These are phyloP conservation scores for Raddia distichophylla DNA, from an alignment of 176 grass and related monocot species.

Conservation along the genomic window DNA sequence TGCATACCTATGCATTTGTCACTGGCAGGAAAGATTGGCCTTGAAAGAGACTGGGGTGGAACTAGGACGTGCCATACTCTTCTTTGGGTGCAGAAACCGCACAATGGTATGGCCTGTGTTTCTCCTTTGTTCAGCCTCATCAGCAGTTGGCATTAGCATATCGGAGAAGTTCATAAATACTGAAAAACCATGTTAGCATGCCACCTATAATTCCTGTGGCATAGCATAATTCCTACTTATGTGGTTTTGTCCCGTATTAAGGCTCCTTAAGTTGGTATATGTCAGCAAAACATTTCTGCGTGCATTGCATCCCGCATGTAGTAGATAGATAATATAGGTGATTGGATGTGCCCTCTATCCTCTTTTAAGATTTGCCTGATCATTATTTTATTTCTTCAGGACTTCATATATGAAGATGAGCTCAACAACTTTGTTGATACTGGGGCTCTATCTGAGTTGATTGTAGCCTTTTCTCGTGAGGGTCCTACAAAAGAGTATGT, in stretches of 20 bases:
- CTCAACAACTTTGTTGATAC: constrained; percentile 72
- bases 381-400: constrained; percentile 48
- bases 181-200: not conserved
- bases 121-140: constrained; percentile 29
- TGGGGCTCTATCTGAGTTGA: constrained; percentile 70
- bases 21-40: constrained; percentile 77
- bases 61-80: constrained; percentile 76
- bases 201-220: constrained; percentile 5
- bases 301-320: constrained; percentile 27
- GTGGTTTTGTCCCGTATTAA: not conserved
- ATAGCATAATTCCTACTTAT: not conserved
- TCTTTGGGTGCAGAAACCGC: constrained; percentile 97
- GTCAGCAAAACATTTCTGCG: not conserved
- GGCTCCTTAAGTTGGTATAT: not conserved
- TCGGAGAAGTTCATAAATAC: not conserved
- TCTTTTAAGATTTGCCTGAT: constrained; percentile 6
- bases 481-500: constrained; percentile 93
- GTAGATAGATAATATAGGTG: constrained; percentile 8
- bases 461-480: constrained; percentile 89
- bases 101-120: constrained; percentile 64
- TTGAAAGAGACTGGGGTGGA: constrained; percentile 63
- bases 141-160: not conserved
- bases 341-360: not conserved
- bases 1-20: constrained; percentile 17
- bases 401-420: constrained; percentile 92